These are phyloP conservation scores for Saccharomyces hybrid DNA, from an alignment of 1,139 yeast species.

Conservation along the genomic window DNA sequence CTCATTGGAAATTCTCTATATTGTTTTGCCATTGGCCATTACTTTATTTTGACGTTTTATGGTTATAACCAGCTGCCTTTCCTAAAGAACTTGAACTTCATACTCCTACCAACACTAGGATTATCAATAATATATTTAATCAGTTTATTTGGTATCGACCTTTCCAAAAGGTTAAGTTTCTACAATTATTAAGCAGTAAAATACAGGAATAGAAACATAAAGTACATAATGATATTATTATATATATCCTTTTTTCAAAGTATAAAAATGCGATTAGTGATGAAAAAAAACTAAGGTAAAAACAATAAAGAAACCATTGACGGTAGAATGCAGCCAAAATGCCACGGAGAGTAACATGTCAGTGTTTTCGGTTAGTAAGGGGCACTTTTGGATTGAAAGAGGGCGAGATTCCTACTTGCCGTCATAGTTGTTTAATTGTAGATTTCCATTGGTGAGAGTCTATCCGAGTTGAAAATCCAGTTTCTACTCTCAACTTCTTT, in stretches of 20 bases:
- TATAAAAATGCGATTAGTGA: constrained; percentile 1
- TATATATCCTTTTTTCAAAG: not conserved
- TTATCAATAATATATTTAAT: constrained; percentile 52
- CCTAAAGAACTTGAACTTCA: constrained; percentile 52
- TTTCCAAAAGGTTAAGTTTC: constrained; percentile 23
- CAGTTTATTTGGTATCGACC: constrained; percentile 57
- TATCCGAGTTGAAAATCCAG: constrained; percentile 92
- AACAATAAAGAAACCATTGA: not conserved
- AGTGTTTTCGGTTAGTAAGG: no score
- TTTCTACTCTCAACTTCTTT: constrained; percentile 83
- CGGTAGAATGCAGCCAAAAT: no score
- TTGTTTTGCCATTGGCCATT: constrained; percentile 63
- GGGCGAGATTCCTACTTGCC: not conserved
- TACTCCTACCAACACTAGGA: constrained; percentile 51
- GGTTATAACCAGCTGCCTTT: constrained; percentile 85
- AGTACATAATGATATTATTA: constrained; percentile 1
- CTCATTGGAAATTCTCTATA: constrained; percentile 74
- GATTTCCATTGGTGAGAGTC: constrained; percentile 91
- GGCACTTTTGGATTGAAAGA: no score
- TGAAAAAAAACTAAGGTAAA: not conserved
- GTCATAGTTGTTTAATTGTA: constrained; percentile 46
- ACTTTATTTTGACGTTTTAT: constrained; percentile 72
- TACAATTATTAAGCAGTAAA: constrained; percentile 10
- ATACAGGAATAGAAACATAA: not conserved
- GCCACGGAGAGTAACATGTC: no score